Conservation (phyloP, 2,329 filamentous ascomycete species). For the Neonectria coccinea region DNA sequence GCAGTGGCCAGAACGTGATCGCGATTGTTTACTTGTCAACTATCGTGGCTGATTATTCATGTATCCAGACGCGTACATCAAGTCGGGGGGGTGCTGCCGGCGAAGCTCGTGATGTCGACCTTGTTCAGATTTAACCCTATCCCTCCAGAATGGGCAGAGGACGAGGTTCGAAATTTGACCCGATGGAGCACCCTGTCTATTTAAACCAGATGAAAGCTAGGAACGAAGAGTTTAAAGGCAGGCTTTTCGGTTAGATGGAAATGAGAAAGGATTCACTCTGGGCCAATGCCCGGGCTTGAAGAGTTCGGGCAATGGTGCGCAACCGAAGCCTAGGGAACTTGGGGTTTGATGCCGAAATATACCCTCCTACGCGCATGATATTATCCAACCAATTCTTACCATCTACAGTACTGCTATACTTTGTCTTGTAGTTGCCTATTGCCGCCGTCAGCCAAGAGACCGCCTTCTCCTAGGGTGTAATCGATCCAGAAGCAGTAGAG, state of each 20-base stretch:
- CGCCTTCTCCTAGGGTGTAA: not conserved
- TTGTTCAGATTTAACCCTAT: not conserved
- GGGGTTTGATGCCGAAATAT: constrained; percentile 5
- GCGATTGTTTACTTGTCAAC: not conserved
- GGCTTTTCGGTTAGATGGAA: not conserved
- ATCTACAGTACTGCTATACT: not conserved
- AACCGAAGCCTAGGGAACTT: not conserved
- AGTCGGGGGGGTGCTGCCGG: not conserved
- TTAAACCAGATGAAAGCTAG: not conserved
- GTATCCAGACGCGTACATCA: not conserved
- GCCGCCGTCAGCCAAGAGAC: not conserved
- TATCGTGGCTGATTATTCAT: not conserved
- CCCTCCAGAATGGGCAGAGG: not conserved
- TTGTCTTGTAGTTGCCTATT: not conserved
- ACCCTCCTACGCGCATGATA: not conserved
- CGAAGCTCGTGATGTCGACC: not conserved
- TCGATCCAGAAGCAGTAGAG: constrained; percentile 16
- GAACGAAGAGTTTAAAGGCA: not conserved
- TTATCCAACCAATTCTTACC: constrained; percentile 4
- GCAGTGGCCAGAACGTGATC: not conserved
- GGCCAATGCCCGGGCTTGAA: not conserved
- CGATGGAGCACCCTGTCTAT: not conserved
- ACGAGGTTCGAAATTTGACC: not conserved
- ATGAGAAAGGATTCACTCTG: not conserved
- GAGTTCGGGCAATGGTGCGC: too few relatives aligned